Evolutionary conservation across 176 grass and related monocot species (phyloP), one percentile per base, ranked within the genome.

Genomic region (Aechmea fasciata): DNA sequence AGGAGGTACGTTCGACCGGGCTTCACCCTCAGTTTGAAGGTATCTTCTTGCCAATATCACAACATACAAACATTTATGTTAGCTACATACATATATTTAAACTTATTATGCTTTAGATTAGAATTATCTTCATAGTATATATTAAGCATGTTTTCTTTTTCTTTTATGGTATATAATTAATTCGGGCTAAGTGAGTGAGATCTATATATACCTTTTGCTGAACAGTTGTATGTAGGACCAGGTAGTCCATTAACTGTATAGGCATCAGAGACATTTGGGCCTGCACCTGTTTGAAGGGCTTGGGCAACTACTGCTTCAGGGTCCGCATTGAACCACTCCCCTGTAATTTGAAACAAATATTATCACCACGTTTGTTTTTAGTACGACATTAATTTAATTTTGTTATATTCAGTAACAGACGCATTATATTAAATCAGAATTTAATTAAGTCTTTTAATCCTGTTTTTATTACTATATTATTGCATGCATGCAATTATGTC

Each of bases 241-340:
- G 92, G 81, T 11, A 87, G 63, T 13, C 91, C 87, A 50, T 96
- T 96, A 24, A 96, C 79, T 52, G 84, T 87, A 72, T 96, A 80
- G 1, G 87, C 87, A 53, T 90, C 79, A 8, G 82, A 96, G 47
- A 90, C 66, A 49, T 90, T 96, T 10, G 84, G 81, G 12, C 79
- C 84, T 0, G 17, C 76, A 18, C 91, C 91, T 0, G 82, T 85
- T 57, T 75, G 75, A 59, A 96, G 70, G 17, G 87, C 72, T 82
- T 90, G 91, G 22, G 55, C 83, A 65, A 96, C 84, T 19, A 96
- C 70, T 0, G 76, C 14, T 72, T 96, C 87, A 7, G 87, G 73
- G 62, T 96, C 81, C 4, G 75, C 74, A 2, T 78, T 85, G 65
- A 81, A 96, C 91, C 87, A 96, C 25, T 96, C 91, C 11, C 91